A percentile compares a stretch with the other conserved stretches of the same genome.
phyloP scores from a whole-genome alignment of 73 alveolate genomes.

The Durusdinium trenchii region DNA sequence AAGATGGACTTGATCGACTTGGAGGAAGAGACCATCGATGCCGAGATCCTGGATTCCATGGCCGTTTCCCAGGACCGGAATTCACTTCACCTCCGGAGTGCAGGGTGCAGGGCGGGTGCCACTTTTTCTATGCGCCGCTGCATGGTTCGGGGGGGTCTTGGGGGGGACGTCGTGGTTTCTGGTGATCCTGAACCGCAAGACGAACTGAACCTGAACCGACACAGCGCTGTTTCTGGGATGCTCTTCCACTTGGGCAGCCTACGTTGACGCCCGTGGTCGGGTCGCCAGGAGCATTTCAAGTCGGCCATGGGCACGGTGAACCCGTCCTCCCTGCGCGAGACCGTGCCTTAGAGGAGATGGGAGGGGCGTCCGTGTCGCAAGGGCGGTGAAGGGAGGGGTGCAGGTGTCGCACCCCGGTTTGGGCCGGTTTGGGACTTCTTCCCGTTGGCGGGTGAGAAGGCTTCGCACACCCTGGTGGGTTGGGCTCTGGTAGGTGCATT shows the following conservation, averaged over 20 bases:
- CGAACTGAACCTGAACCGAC: no score
- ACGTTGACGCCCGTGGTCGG: no score
- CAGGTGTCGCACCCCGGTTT: no score
- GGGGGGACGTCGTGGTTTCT: neutral
- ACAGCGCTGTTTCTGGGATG: no score
- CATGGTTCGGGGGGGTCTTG: neutral
- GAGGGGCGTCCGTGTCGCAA: no score
- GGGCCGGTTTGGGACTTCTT: neutral
- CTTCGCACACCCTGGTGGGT: neutral
- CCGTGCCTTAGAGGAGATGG: no score
- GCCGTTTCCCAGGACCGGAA: slow-evolving; percentile 99
- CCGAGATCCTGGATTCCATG: slow-evolving; percentile 98
- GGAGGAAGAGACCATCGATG: slow-evolving; percentile 98
- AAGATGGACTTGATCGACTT: slow-evolving; percentile 98
- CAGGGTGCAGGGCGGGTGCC: no score
- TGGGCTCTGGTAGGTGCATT: no score
- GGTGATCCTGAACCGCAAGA: no score
- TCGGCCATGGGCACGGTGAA: slow-evolving; percentile 98
- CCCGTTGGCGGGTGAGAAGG: neutral
- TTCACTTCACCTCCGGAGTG: no score
- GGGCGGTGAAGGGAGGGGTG: no score
- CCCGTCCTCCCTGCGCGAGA: slow-evolving; percentile 97
- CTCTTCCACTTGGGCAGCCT: no score
- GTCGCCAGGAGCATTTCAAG: slow-evolving; percentile 99
- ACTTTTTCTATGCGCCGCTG: neutral